Conservation (phyloP, 306 rosid genomes). For the Neltuma alba region DNA sequence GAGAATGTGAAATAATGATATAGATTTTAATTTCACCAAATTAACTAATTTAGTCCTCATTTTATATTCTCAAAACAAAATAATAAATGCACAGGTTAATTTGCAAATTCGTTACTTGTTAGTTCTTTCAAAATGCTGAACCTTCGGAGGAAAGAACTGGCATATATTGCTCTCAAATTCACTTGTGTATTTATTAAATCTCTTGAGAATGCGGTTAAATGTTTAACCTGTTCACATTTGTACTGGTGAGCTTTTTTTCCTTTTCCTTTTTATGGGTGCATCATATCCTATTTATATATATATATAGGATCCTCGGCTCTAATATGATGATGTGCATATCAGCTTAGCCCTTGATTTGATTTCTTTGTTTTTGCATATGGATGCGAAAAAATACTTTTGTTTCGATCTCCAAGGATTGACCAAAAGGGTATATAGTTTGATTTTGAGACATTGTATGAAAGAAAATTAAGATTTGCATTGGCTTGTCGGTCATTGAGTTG, state of each 20-base stretch:
- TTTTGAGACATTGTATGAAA: background rate
- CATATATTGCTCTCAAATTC: background rate
- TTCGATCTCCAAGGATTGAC: conserved; percentile 13
- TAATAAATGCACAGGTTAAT: background rate
- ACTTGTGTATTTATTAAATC: background rate
- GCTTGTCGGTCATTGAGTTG: background rate
- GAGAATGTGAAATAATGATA: conserved; percentile 37
- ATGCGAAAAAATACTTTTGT: background rate
- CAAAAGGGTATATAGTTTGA: conserved; percentile 10
- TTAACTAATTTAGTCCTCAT: background rate
- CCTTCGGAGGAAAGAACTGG: background rate
- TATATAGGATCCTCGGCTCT: conserved; percentile 22
- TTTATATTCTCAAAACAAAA: background rate
- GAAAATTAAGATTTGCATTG: background rate
- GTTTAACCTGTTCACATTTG: background rate
- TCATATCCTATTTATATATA: background rate
- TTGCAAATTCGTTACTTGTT: background rate
- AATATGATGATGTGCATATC: background rate
- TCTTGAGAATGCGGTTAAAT: background rate
- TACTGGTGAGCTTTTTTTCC: background rate
- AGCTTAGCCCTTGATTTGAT: conserved; percentile 21
- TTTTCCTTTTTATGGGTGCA: background rate
- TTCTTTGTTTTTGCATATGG: conserved; percentile 1
- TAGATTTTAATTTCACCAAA: conserved; percentile 3
- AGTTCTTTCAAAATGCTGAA: background rate